Evolutionary conservation across 2,329 filamentous ascomycete genomes (phyloP).

Genomic region (Coniella lustricola): DNA sequence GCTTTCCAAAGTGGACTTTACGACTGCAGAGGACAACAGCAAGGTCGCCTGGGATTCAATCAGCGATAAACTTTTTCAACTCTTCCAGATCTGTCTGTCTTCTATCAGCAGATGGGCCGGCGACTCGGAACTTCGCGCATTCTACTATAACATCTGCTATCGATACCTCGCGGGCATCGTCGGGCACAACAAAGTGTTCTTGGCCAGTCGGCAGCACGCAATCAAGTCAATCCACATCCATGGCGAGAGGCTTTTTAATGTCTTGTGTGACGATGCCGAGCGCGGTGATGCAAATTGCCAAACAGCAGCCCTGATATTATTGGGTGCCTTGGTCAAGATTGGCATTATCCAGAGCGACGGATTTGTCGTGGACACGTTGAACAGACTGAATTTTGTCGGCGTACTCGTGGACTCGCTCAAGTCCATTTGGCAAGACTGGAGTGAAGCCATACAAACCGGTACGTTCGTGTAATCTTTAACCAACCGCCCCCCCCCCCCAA

Average conservation of each 20-base stretch:
- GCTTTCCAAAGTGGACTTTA: constrained; percentile 63
- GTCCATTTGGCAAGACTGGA: constrained; percentile 66
- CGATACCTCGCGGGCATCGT: constrained; percentile 70
- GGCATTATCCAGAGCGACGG: constrained; percentile 65
- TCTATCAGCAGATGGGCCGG: constrained; percentile 70
- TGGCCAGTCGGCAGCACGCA: constrained; percentile 49
- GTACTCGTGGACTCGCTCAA: constrained; percentile 85
- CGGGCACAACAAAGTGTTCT: constrained; percentile 41
- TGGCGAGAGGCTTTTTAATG: constrained; percentile 75
- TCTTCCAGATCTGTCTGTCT: constrained; percentile 80
- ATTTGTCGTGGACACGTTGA: constrained; percentile 71
- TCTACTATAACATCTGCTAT: constrained; percentile 89
- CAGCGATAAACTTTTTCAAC: constrained; percentile 81
- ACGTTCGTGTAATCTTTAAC: constrained; percentile 22
- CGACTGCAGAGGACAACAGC: constrained; percentile 35
- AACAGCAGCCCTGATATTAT: constrained; percentile 76
- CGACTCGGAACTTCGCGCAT: constrained; percentile 65
- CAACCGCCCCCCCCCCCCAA: neutral
- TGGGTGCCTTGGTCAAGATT: constrained; percentile 69
- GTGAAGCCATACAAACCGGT: constrained; percentile 50
- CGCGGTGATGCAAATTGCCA: constrained; percentile 75
- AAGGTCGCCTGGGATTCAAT: constrained; percentile 60
- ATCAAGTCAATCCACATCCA: constrained; percentile 62
- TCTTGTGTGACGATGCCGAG: constrained; percentile 89
- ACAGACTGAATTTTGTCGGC: constrained; percentile 82